Evolutionary conservation across 805 yeast species (phyloP), one percentile per base, ranked within the genome.

Genomic region (Myxozyma lipomycoides): DNA sequence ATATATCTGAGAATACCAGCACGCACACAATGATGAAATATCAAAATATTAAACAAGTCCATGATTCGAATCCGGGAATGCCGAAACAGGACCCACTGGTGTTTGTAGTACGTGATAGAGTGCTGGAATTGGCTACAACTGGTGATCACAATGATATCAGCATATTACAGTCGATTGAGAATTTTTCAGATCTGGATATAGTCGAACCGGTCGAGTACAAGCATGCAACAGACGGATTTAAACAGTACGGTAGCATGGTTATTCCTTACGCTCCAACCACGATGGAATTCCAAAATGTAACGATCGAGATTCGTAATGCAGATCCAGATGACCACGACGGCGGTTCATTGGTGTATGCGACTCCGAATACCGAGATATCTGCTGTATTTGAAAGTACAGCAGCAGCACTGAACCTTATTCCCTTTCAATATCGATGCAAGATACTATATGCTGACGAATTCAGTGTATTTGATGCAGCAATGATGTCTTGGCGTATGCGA

Each of bases 401-500:
- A 38, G 24, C 28, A 1, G 51, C 46, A 5, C 17, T 40, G 5
- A 26, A 19, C 17, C 22, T 49, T 26, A 46, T 49, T 3, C 53
- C 53, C 3, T 18, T 22, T n/a, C 26, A 46, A 4, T 49, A 47
- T 40, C 49, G 51, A 22, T 49, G 53, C 46, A 45, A 19, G 41
- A 45, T 49, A 18, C 37, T 49, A 5, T 32, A 37, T n/a, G 21
- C 51, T 15, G 37, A 49, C 23, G 17, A 21, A 24, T 39, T 49
- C 17, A 30, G 49, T 18, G 12, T 43, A 39, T 49, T 45, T 49
- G 53, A 49, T 26, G 49, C 51, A 1, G 51, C 35, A 25, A 28
- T 45, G 51, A 36, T 49, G 21, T 45, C 46, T 12, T 49, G 53
- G 53, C 21, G 41, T 10, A 46, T 49, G 46, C 39, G 53, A 6